These are phyloP conservation scores for Senecio squalidus DNA, from an alignment of 140 eudicot species.

Conservation along the genomic window DNA sequence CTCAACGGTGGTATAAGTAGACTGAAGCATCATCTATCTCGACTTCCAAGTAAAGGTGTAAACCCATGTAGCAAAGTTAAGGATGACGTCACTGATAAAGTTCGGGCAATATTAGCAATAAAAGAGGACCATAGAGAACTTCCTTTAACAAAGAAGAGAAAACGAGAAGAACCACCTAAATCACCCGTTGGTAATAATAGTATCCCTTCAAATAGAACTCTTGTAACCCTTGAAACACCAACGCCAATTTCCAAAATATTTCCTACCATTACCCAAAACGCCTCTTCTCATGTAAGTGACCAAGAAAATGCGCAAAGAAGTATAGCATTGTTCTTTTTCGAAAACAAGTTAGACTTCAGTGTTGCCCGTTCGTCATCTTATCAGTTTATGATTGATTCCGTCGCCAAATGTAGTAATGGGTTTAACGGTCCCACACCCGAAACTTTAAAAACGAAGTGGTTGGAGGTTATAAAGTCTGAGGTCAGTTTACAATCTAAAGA, in stretches of 20 bases:
- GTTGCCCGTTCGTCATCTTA: slow-evolving; percentile 79
- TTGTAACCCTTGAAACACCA: slow-evolving; percentile 36
- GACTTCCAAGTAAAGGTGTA: slow-evolving; percentile 95
- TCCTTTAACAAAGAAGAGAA: slow-evolving; percentile 47
- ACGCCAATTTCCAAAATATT: slow-evolving; percentile 38
- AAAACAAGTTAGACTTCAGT: slow-evolving; percentile 78
- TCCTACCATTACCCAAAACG: slow-evolving; percentile 30
- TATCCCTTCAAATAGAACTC: slow-evolving; percentile 27
- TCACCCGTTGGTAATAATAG: slow-evolving; percentile 30
- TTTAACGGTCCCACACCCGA: slow-evolving; percentile 71
- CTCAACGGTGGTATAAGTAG: slow-evolving; percentile 93
- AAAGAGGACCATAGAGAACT: slow-evolving; percentile 62
- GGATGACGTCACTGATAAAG: slow-evolving; percentile 80
- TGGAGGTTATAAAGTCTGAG: slow-evolving; percentile 68
- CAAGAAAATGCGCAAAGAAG: slow-evolving; percentile 75
- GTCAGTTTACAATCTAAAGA: slow-evolving; percentile 56
- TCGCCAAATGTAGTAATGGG: slow-evolving; percentile 55
- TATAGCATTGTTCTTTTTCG: slow-evolving; percentile 85
- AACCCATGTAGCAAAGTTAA: slow-evolving; percentile 88
- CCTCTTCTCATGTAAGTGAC: slow-evolving; percentile 33
- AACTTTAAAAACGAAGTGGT: slow-evolving; percentile 61
- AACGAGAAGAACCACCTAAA: slow-evolving; percentile 44
- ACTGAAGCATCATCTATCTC: slow-evolving; percentile 82
- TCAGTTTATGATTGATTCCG: slow-evolving; percentile 75
- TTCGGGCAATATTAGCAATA: slow-evolving; percentile 52